These are phyloP conservation scores for Colletotrichum navitas DNA, from an alignment of 2,329 filamentous ascomycete species.

Conservation along the genomic window DNA sequence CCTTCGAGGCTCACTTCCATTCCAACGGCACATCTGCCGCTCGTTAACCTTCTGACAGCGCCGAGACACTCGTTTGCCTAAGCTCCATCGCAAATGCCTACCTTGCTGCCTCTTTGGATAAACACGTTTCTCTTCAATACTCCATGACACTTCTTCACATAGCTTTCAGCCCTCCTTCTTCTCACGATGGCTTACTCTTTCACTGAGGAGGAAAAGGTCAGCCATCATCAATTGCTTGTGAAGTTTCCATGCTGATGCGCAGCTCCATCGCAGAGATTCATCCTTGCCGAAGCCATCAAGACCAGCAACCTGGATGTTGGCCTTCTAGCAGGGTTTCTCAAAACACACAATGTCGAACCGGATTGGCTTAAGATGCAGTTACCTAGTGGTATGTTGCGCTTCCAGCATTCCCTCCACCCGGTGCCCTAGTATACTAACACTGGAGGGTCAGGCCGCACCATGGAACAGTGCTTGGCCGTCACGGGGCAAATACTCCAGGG, in stretches of 20 bases:
- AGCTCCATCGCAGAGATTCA: constrained; percentile 61
- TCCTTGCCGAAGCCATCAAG: constrained; percentile 71
- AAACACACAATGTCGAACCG: constrained; percentile 51
- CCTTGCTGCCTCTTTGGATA: background rate
- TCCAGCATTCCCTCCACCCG: background rate
- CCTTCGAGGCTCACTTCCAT: constrained; percentile 21
- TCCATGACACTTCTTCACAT: constrained; percentile 15
- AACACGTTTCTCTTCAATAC: constrained; percentile 4
- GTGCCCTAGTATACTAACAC: constrained; percentile 30
- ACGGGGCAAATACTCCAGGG: constrained; percentile 54
- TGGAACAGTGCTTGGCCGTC: constrained; percentile 60
- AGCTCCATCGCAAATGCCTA: constrained; percentile 41
- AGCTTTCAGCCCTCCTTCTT: constrained; percentile 15
- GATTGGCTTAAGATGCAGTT: constrained; percentile 64
- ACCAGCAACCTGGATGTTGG: constrained; percentile 63
- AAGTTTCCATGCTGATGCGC: constrained; percentile 27
- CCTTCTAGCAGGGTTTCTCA: constrained; percentile 62
- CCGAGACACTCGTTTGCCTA: constrained; percentile 32
- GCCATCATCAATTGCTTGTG: constrained; percentile 39
- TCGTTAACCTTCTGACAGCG: constrained; percentile 10
- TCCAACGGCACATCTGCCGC: constrained; percentile 2
- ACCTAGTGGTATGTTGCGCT: constrained; percentile 56
- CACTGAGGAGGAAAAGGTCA: constrained; percentile 66
- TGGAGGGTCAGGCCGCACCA: constrained; percentile 56
- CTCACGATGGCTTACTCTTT: constrained; percentile 51